Base-by-base conservation (phyloP, 441 rosid species). In the Adansonia rubrostipa region DNA sequence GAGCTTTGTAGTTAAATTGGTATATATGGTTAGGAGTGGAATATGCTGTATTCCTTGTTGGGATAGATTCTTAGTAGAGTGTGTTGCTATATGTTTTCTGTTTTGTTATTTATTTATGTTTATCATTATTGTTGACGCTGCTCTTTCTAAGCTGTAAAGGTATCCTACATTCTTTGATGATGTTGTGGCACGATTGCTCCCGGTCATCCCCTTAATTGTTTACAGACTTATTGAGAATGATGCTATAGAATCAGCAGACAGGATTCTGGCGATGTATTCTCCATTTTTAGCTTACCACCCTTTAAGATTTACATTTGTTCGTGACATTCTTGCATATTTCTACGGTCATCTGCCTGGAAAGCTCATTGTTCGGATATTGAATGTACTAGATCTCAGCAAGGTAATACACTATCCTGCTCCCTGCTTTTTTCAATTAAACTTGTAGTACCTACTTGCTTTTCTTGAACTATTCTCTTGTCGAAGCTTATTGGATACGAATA, bases 161-260 rank as follows among this genome's bases (percentile, higher is more conserved):
- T 84, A 91, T 81, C 99, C 98, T 61, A 90, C 94, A 65, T 94
- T 96, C 89, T 94, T 96, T 64, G 99, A 96, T 87, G 99, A 94
- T 82, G 87, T 91, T 56, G 97, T 92, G 22, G 98, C 92, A 33
- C 93, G 96, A 71, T 87, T 96, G 87, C 96, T 96, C 80, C 97
- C 96, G 11, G 97, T 96, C 81, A 89, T 96, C 86, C 99, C 98
- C 36, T 84, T 96, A 74, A 86, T 96, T 82, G 90, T 94, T 47
- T 96, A 94, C 85, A 89, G 99, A 85, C 91, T 96, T 79, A 88
- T 96, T 68, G 99, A 96, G 86, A 96, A 96, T 83, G 94, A 92
- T 80, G 95, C 92, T 65, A 77, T 88, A 75, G 98, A 96, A 58
- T 51, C 83, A 64, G 97, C 97, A 79, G 98, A 96, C 48, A 86